phyloP scores from a whole-genome alignment of 768 basidiomycete genomes.

The Lentinus tigrinus region DNA sequence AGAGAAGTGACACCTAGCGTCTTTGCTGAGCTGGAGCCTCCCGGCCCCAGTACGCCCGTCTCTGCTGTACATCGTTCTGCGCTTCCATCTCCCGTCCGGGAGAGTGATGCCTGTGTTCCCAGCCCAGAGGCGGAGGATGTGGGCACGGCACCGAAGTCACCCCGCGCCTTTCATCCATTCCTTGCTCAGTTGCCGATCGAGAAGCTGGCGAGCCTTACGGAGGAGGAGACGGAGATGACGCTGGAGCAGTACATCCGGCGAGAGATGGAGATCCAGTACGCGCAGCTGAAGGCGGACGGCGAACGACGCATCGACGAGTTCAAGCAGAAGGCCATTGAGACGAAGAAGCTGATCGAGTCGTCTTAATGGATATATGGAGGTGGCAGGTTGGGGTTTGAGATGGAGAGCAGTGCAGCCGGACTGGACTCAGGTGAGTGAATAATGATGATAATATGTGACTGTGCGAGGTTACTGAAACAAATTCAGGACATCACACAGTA shows the following conservation, averaged over 20 bases:
- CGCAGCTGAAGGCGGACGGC: slow-evolving; percentile 54
- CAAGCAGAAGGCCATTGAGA: slow-evolving; percentile 40
- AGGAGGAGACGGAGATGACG: slow-evolving; percentile 73
- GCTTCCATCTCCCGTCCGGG: background rate
- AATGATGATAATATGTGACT: background rate
- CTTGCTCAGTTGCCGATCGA: slow-evolving; percentile 24
- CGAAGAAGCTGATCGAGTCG: slow-evolving; percentile 34
- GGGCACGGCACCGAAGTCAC: background rate
- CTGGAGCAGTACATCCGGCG: slow-evolving; percentile 82
- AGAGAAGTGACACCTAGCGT: background rate
- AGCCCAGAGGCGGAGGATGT: slow-evolving; percentile 3
- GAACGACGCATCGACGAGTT: slow-evolving; percentile 49
- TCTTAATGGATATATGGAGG: background rate
- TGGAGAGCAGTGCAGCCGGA: background rate
- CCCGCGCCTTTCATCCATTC: slow-evolving; percentile 20
- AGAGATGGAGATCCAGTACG: slow-evolving; percentile 69
- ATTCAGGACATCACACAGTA: background rate
- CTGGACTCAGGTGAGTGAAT: slow-evolving; percentile 1
- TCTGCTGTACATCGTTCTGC: slow-evolving; percentile 11
- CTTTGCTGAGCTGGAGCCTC: background rate
- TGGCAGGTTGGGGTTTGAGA: too few relatives aligned
- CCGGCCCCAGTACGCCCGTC: background rate
- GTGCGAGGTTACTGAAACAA: background rate
- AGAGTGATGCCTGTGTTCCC: background rate
- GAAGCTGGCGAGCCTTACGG: slow-evolving; percentile 41